Evolutionary conservation across 148 eudicot genomes (phyloP).

Genomic region (Silene uniflora): DNA sequence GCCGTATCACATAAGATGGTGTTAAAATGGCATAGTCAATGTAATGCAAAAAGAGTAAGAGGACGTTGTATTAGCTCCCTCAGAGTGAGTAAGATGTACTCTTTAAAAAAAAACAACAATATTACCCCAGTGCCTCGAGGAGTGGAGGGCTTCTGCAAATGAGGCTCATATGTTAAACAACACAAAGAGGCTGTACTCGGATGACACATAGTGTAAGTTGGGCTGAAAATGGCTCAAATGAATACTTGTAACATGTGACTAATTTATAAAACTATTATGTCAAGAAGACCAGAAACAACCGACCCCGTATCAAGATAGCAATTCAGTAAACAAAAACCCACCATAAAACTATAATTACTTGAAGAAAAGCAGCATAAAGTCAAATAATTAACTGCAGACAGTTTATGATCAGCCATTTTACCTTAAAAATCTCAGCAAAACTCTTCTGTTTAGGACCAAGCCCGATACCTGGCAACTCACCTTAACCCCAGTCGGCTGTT

Average conservation of each 20-base stretch:
- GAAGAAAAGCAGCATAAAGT: background rate
- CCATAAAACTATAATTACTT: background rate
- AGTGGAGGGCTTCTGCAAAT: too few relatives aligned
- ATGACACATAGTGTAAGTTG: too few relatives aligned
- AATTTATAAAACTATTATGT: background rate
- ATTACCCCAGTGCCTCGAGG: too few relatives aligned
- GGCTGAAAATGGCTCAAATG: too few relatives aligned
- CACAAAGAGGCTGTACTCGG: too few relatives aligned
- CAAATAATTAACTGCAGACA: background rate
- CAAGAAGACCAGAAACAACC: background rate
- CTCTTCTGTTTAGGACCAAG: constrained; percentile 88
- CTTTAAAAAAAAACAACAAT: background rate
- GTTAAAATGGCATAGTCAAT: background rate
- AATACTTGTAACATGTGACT: too few relatives aligned
- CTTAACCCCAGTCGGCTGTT: constrained; percentile 85
- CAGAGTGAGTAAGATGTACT: background rate
- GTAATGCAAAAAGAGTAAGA: background rate
- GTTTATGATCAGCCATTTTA: background rate
- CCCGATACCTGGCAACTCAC: constrained; percentile 86
- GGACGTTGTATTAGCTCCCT: background rate
- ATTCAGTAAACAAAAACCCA: background rate
- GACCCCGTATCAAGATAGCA: background rate
- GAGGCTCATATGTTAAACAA: too few relatives aligned
- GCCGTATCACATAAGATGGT: background rate
- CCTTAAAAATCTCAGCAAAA: constrained; percentile 44